Base-by-base conservation (phyloP, 257 asterid genomes). In the Nemophila menziesii region DNA sequence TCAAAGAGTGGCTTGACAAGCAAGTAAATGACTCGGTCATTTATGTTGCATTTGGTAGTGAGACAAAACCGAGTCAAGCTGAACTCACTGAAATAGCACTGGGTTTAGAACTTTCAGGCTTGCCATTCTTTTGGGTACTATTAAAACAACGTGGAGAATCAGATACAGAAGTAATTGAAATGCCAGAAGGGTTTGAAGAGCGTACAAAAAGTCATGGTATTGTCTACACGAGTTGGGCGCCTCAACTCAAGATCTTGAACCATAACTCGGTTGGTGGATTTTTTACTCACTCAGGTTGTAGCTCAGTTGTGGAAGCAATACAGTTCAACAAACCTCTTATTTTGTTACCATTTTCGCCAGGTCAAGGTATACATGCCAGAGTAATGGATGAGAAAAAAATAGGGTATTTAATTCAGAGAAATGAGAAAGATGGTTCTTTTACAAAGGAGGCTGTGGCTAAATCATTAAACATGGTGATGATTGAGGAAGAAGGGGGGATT, bases 311-410 rank as follows among this genome's bases (percentile, higher is more conserved):
- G 0, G 70, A 62, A n/a, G 74, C 58, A 3, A 11, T 62, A 1
- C 21, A 16, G 48, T 36, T 39, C 11, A 63, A 48, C 11, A 54
- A 54, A 21, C 51, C 70, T 0, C 16, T 67, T 1, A 20, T 63
- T 16, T 17, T 68, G 34, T 40, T 68, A 17, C 63, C 67, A 3
- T 63, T 68, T 41, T 24, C 23, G 33, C 42, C 47, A 1, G 71
- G 63, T 18, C 70, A 58, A 20, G 67, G 75, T 11, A 11, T 58
- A 55, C 62, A 46, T 33, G 75, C 70, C 2, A 36, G 75, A 46
- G 46, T 68, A 0, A 20, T 67, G 0, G 59, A 47, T 18, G 73
- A 52, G 12, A 44, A 39, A 4, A 10, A 53, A 37, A 44, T 61
- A 9, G 56, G 53, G 0, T 15, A 26, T 0, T 48, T 27, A 18